Evolutionary conservation across 305 asterid genomes (phyloP).

Genomic region (Fraxinus ornus): DNA sequence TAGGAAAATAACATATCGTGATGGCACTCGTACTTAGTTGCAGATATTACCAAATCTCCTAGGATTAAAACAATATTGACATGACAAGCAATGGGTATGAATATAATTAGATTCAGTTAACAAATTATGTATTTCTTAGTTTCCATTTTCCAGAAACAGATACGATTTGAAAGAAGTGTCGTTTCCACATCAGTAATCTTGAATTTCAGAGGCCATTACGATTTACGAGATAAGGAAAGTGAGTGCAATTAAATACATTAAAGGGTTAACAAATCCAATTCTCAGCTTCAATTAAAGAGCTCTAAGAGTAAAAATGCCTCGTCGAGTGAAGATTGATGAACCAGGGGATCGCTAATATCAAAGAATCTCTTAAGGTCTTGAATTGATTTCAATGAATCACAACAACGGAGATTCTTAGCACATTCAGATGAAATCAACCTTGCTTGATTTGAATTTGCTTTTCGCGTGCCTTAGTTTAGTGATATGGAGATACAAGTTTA

Average conservation of each 20-base stretch:
- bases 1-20: background rate
- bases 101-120: background rate
- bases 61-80: background rate
- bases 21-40: background rate
- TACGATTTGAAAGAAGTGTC: background rate
- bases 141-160: background rate
- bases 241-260: background rate
- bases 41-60: background rate
- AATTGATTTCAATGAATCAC: background rate
- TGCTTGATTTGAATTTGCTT: background rate
- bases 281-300: background rate
- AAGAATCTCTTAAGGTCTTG: background rate
- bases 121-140: background rate
- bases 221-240: background rate
- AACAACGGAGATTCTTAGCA: background rate
- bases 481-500: background rate
- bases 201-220: background rate
- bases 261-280: background rate
- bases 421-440: conserved; percentile 1
- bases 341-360: background rate
- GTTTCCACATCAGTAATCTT: background rate
- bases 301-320: background rate
- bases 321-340: background rate
- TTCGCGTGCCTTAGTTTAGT: background rate
- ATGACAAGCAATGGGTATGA: background rate